Base-by-base conservation (phyloP, 164 flowering plant genomes). In the Taxillus chinensis region DNA sequence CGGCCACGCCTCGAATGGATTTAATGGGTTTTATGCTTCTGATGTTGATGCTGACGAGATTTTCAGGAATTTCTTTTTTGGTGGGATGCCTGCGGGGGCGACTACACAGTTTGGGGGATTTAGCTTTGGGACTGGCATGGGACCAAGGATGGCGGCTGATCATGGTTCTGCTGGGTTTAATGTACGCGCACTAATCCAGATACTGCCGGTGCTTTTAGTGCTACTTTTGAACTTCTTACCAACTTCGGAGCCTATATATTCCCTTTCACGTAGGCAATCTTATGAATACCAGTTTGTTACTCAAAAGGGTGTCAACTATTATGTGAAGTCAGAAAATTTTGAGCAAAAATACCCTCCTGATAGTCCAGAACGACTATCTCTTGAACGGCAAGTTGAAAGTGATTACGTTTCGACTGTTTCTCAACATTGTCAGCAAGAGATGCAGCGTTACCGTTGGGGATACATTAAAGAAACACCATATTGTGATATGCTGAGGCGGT, bases 1-100 rank as follows among this genome's bases (percentile, higher is more conserved):
- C 6, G 1, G 27, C 27, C 27, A 27, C 27, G 27, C 27, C 27
- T 50, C 55, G 1, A 73, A 73, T 48, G 87, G 86, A 12, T 88
- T 72, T 64, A 81, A 79, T 67, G 92, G 87, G 15, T 86, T 71
- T 69, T 87, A 86, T 65, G 95, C 82, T 1, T 81, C 70, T 5
- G 98, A 91, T 3, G 46, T 89, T 40, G 95, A 91, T 73, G 81
- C 98, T 0, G 96, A 91, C 7, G 96, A 89, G 80, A 84, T 91
- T 6, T 91, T 91, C 68, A 81, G 98, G 72, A 89, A 87, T 69
- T 91, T 91, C 79, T 90, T 90, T 76, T 89, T 79, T 64, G 86
- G 89, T 10, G 56, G 56, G 8, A 86, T 87, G 17, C 78, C 77
- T 86, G 70, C 80, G 38, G 79, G 81, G 16, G 75, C 83, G 2